Percentiles rank a stretch among this genome's conserved stretches.
Evolutionary conservation across 1,139 yeast genomes (phyloP).

Genomic region (Lodderomyces orthopsilosis): DNA sequence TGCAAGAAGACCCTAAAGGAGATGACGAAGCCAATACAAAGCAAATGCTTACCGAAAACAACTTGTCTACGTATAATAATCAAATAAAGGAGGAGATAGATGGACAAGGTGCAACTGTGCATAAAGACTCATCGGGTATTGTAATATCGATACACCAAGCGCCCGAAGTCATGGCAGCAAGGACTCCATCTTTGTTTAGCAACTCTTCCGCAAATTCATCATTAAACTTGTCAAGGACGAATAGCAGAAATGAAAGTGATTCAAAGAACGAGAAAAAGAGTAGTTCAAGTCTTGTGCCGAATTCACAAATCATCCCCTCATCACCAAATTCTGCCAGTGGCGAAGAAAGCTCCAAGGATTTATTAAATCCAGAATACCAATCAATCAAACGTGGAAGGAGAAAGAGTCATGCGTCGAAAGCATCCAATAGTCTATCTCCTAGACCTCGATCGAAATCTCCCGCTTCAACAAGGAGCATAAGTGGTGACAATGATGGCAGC

Average conservation of each 20-base stretch:
- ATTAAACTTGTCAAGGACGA: constrained; percentile 19
- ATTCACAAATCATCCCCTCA: constrained; percentile 17
- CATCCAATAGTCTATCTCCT: constrained; percentile 17
- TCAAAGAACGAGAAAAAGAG: not conserved
- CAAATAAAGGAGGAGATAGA: constrained; percentile 9
- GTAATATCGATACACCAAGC: constrained; percentile 33
- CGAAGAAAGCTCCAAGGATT: constrained; percentile 11
- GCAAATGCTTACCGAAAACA: constrained; percentile 29
- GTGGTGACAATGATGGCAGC: constrained; percentile 11
- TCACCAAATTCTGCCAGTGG: constrained; percentile 10
- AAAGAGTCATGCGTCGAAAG: constrained; percentile 23
- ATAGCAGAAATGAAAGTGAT: constrained; percentile 6
- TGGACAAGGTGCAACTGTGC: constrained; percentile 8
- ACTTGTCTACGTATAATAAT: constrained; percentile 18
- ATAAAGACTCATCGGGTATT: constrained; percentile 18
- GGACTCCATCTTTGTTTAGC: constrained; percentile 46
- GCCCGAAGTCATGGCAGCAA: constrained; percentile 28
- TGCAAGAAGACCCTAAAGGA: constrained; percentile 2
- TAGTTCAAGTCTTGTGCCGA: constrained; percentile 16
- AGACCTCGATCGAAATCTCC: constrained; percentile 17
- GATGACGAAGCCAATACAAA: constrained; percentile 6
- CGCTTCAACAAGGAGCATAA: not conserved
- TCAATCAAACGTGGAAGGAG: constrained; percentile 33
- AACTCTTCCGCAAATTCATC: constrained; percentile 39
- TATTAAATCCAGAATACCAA: constrained; percentile 35